These are phyloP conservation scores for Strobilomyces echinocephalus DNA, from an alignment of 768 basidiomycete species.

Conservation along the genomic window DNA sequence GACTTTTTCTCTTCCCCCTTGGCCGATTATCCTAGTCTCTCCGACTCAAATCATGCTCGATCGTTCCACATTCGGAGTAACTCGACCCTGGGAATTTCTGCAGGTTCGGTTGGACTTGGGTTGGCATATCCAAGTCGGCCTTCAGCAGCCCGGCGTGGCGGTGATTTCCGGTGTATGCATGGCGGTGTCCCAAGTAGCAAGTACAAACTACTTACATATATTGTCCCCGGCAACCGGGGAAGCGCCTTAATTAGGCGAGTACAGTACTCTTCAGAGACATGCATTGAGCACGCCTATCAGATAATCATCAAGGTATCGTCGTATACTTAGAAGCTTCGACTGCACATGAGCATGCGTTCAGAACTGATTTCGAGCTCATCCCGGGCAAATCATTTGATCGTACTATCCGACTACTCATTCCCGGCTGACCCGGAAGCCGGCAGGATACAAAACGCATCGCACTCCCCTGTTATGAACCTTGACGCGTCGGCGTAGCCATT, in stretches of 20 bases:
- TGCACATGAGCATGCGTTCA: background rate
- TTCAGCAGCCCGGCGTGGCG: conserved; percentile 5
- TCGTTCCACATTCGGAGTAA: too few species aligned
- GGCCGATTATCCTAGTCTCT: conserved; percentile 5
- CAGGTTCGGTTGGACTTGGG: background rate
- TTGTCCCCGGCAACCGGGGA: background rate
- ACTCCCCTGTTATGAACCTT: background rate
- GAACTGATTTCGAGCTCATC: background rate
- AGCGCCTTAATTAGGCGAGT: background rate
- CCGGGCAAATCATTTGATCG: background rate
- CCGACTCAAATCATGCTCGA: background rate
- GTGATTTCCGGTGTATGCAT: conserved; percentile 8
- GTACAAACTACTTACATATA: too few species aligned
- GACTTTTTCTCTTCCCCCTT: background rate
- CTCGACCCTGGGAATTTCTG: background rate
- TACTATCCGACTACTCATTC: background rate
- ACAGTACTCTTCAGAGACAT: background rate
- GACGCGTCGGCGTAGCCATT: background rate
- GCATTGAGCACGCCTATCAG: too few species aligned
- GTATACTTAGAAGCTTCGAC: background rate
- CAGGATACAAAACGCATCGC: background rate
- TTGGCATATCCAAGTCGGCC: background rate
- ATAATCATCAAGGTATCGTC: background rate
- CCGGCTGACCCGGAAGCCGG: background rate
- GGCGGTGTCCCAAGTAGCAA: conserved; percentile 2